Evolutionary conservation across 2,329 filamentous ascomycete species (phyloP).

Genomic region (Aspergillus quadricinctus): DNA sequence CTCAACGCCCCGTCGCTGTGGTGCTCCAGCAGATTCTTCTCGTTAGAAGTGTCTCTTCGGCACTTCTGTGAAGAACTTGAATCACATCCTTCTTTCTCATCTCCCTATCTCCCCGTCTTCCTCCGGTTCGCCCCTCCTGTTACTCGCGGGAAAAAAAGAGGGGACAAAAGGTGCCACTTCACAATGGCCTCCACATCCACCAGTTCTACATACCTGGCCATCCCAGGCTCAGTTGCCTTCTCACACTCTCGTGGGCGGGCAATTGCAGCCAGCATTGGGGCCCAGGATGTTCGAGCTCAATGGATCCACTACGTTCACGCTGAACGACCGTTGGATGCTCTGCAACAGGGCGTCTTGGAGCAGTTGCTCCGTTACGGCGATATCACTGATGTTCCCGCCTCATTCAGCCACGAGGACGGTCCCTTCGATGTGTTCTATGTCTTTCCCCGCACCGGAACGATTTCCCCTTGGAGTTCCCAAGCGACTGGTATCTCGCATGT

Average conservation of each 20-base stretch:
- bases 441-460: constrained; percentile 71
- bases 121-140: background rate
- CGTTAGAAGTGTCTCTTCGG: constrained; percentile 16
- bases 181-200: constrained; percentile 30
- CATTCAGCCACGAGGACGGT: constrained; percentile 46
- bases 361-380: constrained; percentile 61
- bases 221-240: constrained; percentile 42
- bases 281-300: constrained; percentile 42
- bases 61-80: constrained; percentile 12
- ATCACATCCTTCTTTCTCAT: constrained; percentile 3
- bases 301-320: constrained; percentile 64
- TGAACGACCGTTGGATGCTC: constrained; percentile 43
- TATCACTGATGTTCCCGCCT: constrained; percentile 43
- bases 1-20: constrained; percentile 16
- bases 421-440: constrained; percentile 63
- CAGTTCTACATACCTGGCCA: constrained; percentile 31
- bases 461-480: constrained; percentile 97
- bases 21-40: constrained; percentile 14
- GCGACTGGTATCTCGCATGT: constrained; percentile 91
- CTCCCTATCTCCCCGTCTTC: background rate
- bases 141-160: background rate
- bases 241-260: constrained; percentile 43
- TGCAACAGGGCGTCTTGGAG: constrained; percentile 50
- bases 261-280: constrained; percentile 40
- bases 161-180: constrained; percentile 8